phyloP scores from a whole-genome alignment of 179 eudicot species.

The Beta macrorhiza region DNA sequence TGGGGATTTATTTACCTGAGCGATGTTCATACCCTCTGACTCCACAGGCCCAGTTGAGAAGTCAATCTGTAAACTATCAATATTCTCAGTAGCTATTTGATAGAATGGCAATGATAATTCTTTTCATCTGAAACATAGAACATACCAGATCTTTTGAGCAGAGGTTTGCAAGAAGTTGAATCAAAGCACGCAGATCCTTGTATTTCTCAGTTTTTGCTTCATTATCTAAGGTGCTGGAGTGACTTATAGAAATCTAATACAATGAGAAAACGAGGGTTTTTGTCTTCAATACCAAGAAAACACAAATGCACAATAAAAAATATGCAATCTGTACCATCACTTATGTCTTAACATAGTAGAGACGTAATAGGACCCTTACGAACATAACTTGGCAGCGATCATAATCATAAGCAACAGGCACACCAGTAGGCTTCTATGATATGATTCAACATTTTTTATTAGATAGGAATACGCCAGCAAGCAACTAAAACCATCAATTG shows the following conservation, averaged over 20 bases:
- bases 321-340: neutral
- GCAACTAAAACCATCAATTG: neutral
- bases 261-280: constrained; percentile 11
- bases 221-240: constrained; percentile 61
- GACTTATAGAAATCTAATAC: constrained; percentile 38
- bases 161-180: constrained; percentile 76
- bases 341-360: neutral
- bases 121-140: constrained; percentile 5
- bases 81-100: constrained; percentile 4
- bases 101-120: constrained; percentile 5
- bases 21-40: constrained; percentile 67
- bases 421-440: neutral
- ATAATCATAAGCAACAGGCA: constrained; percentile 2
- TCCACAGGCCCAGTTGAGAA: constrained; percentile 72
- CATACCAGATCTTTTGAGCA: constrained; percentile 94
- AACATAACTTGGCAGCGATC: neutral
- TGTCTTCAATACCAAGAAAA: neutral
- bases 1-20: constrained; percentile 54
- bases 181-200: constrained; percentile 86
- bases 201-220: constrained; percentile 86
- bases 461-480: neutral
- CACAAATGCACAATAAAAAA: neutral
- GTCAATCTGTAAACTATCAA: constrained; percentile 58
- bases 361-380: neutral
- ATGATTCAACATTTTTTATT: neutral